These are phyloP conservation scores for Plasmodium fragile DNA, from an alignment of 169 alveolate genomes.

Conservation along the genomic window DNA sequence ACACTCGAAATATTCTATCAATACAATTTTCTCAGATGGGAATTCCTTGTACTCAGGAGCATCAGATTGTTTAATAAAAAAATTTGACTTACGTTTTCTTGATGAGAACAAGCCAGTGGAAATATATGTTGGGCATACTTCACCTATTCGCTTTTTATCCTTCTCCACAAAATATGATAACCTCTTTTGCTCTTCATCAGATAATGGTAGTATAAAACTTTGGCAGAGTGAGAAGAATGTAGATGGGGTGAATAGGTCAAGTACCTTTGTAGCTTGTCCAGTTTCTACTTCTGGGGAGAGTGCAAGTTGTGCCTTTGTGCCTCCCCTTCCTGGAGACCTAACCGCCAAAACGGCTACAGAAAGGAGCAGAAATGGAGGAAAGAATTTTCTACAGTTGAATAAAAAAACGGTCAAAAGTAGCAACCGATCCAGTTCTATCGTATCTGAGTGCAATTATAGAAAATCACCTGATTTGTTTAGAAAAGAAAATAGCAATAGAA, in stretches of 20 bases:
- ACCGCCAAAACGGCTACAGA: not conserved
- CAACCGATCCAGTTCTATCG: constrained; percentile 21
- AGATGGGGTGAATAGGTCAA: not conserved
- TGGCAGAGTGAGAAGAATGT: constrained; percentile 12
- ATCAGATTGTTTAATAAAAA: constrained; percentile 61
- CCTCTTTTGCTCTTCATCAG: constrained; percentile 40
- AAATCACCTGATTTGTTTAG: not conserved
- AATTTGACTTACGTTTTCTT: constrained; percentile 33
- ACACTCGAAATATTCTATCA: constrained; percentile 55
- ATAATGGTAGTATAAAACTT: constrained; percentile 62
- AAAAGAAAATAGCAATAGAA: constrained; percentile 14
- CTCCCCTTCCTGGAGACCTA: not conserved
- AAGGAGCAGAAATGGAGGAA: constrained; percentile 1
- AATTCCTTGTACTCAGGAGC: constrained; percentile 40
- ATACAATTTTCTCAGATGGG: constrained; percentile 13
- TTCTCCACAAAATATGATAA: constrained; percentile 14
- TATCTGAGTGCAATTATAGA: constrained; percentile 3
- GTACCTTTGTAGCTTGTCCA: not conserved
- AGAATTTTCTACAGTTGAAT: constrained; percentile 15
- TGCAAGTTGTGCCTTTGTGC: not conserved
- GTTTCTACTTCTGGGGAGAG: not conserved
- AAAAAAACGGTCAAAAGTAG: constrained; percentile 6
- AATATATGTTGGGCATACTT: constrained; percentile 58
- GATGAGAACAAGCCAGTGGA: constrained; percentile 26
- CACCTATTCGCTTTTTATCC: constrained; percentile 52